Base-by-base conservation (phyloP, 768 basidiomycete species). In the Suillus spraguei region DNA sequence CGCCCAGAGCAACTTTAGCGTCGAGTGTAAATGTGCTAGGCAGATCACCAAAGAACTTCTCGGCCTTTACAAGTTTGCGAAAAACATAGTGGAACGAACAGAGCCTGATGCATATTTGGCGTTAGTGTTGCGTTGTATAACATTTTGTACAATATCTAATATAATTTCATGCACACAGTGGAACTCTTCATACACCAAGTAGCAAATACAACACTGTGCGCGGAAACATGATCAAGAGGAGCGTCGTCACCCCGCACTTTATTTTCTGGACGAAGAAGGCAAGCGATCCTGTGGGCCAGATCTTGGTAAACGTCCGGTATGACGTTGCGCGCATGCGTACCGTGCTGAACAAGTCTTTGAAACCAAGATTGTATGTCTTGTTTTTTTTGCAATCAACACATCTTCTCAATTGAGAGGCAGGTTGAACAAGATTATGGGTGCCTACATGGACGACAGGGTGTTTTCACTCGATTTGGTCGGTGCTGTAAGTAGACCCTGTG, bases 391-490 rank as follows among this genome's bases (percentile, higher is more conserved):
- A 10, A 11, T 2, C 24, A 14, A 17, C 24, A 4, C 1, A 9
- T 49, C 39, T n/a, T 44, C 22, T 44, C 4, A 28, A 5, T 56
- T 5, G 16, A 39, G 9, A 3, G 22, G 24, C 22, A 82, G 80
- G 55, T 67, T 72, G 39, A 67, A 63, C 2, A 74, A 79, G 58
- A 78, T 85, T 4, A 69, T 83, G 68, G 72, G 76, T 20, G 84
- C 83, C 1, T 87, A 87, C 65, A 69, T 64, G 1, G 80, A 85
- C 47, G 83, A 83, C 54, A 76, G 81, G 60, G 74, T 79, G 0
- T 87, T 83, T 65, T 87, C 85, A 0, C 69, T 85, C 8, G 85
- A 87, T 20, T 78, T 88, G 4, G 79, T 80, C 4, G 84, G 85
- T 4, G 86, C 86, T 13, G 86, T 86, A 42, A 66, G 77, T 64